Percentiles rank a stretch among this genome's conserved stretches.
These are phyloP conservation scores for Ustilago loliicola DNA, from an alignment of 1,284 basidiomycete genomes.

Conservation along the genomic window DNA sequence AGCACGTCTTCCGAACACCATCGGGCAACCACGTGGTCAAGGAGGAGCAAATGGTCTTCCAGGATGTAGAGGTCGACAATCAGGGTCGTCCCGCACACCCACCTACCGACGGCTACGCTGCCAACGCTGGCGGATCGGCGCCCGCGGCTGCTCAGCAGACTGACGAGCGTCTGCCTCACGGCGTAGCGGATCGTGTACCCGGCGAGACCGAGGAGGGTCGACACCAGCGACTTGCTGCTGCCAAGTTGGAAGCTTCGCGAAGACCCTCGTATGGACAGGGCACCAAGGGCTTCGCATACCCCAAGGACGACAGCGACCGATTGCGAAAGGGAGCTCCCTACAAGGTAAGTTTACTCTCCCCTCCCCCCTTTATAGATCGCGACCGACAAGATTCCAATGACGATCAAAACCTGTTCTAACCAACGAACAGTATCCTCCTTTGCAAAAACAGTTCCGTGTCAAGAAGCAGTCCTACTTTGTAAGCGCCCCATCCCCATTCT, in stretches of 20 bases:
- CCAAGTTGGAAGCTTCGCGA: slow-evolving; percentile 56
- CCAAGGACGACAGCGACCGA: slow-evolving; percentile 63
- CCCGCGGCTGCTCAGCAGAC: slow-evolving; percentile 25
- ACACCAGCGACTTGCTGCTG: slow-evolving; percentile 57
- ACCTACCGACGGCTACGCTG: slow-evolving; percentile 22
- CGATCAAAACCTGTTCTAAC: slow-evolving; percentile 50
- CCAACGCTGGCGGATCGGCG: slow-evolving; percentile 14
- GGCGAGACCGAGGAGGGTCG: slow-evolving; percentile 65
- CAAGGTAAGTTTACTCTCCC: slow-evolving; percentile 50
- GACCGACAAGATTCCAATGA: slow-evolving; percentile 30
- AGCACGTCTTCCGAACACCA: slow-evolving; percentile 69
- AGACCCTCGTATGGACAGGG: slow-evolving; percentile 62
- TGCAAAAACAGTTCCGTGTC: slow-evolving; percentile 61
- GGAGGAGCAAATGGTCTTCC: slow-evolving; percentile 59
- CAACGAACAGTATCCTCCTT: slow-evolving; percentile 59
- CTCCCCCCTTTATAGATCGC: background rate
- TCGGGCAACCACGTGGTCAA: slow-evolving; percentile 63
- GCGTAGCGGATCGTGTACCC: slow-evolving; percentile 54
- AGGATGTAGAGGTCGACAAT: slow-evolving; percentile 54
- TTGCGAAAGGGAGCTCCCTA: slow-evolving; percentile 62
- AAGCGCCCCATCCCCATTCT: slow-evolving; percentile 21
- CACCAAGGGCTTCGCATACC: slow-evolving; percentile 57
- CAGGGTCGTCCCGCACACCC: slow-evolving; percentile 59
- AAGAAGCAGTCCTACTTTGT: slow-evolving; percentile 66
- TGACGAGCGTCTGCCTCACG: slow-evolving; percentile 39